Evolutionary conservation across 805 yeast genomes (phyloP).

Genomic region (Pichia occidentalis): DNA sequence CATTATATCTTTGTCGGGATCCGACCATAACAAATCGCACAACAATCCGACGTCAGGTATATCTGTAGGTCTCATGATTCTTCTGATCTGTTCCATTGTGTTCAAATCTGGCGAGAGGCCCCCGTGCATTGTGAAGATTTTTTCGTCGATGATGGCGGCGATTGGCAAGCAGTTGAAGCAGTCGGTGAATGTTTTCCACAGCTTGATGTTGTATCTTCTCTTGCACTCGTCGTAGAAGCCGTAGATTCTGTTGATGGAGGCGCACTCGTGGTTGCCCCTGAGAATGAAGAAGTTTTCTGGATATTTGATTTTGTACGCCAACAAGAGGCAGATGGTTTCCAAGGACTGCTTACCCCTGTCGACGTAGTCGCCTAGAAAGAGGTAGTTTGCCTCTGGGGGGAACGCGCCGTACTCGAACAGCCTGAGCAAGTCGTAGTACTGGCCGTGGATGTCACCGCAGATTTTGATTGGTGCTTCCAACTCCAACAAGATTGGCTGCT

Average conservation of each 20-base stretch:
- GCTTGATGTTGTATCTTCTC: slow-evolving; percentile 95
- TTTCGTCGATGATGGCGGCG: slow-evolving; percentile 97
- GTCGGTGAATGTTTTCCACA: slow-evolving; percentile 98
- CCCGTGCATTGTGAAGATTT: slow-evolving; percentile 98
- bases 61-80: slow-evolving; percentile 99
- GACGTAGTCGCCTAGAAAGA: slow-evolving; percentile 94
- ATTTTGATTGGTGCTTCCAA: slow-evolving; percentile 96
- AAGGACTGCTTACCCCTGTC: slow-evolving; percentile 97
- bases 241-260: slow-evolving; percentile 94
- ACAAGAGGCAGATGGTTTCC: slow-evolving; percentile 88
- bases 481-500: slow-evolving; percentile 92
- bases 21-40: slow-evolving; percentile 97
- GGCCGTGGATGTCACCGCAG: slow-evolving; percentile 98
- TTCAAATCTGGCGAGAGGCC: slow-evolving; percentile 96
- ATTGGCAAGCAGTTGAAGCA: slow-evolving; percentile 98
- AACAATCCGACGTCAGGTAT: slow-evolving; percentile 96
- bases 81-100: slow-evolving; percentile 97
- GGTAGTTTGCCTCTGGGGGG: slow-evolving; percentile 97
- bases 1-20: slow-evolving; percentile 95
- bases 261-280: slow-evolving; percentile 98
- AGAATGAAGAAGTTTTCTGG: slow-evolving; percentile 96
- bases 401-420: slow-evolving; percentile 97
- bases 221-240: slow-evolving; percentile 98
- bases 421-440: slow-evolving; percentile 91
- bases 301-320: slow-evolving; percentile 95